Conservation (phyloP, 495 filamentous ascomycete genomes). For the Xylaria grammica region DNA sequence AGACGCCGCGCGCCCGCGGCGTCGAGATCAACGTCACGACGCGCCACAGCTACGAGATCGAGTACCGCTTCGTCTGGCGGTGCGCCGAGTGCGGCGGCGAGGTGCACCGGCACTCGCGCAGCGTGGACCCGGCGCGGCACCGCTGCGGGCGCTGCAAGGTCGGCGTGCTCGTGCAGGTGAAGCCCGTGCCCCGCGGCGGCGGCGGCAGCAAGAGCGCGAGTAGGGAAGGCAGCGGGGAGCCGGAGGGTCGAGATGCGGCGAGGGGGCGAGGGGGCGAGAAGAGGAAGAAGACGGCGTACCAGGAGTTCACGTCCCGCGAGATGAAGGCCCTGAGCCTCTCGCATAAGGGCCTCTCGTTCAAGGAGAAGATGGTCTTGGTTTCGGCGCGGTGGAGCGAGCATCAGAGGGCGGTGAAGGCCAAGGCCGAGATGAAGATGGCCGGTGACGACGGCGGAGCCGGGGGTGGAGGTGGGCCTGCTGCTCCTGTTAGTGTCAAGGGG, state of each 20-base stretch:
- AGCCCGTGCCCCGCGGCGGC: constrained; percentile 69
- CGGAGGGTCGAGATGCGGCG: too few relatives aligned
- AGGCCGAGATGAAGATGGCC: constrained; percentile 8
- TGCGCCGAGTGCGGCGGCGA: constrained; percentile 70
- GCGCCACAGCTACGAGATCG: constrained; percentile 84
- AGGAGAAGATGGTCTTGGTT: constrained; percentile 64
- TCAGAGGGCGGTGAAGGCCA: constrained; percentile 14
- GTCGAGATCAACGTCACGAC: constrained; percentile 73
- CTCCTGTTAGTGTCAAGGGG: constrained; percentile 10
- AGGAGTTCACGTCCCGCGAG: constrained; percentile 65
- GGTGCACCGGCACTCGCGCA: constrained; percentile 83
- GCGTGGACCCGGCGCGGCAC: constrained; percentile 68
- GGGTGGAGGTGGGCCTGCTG: background rate
- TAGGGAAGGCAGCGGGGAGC: background rate
- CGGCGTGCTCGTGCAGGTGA: constrained; percentile 72
- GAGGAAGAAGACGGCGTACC: constrained; percentile 59
- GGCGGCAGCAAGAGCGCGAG: background rate
- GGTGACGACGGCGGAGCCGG: background rate
- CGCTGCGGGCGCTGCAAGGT: constrained; percentile 75
- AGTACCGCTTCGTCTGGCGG: constrained; percentile 87
- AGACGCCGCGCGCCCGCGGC: constrained; percentile 29
- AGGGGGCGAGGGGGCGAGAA: constrained; percentile 33
- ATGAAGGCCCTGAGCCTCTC: constrained; percentile 55
- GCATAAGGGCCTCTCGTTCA: constrained; percentile 56
- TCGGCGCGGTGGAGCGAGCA: constrained; percentile 41